Evolutionary conservation across 352 stramenopile species (phyloP), one percentile per base, ranked within the genome.

Genomic region (Phytopythium vexans): DNA sequence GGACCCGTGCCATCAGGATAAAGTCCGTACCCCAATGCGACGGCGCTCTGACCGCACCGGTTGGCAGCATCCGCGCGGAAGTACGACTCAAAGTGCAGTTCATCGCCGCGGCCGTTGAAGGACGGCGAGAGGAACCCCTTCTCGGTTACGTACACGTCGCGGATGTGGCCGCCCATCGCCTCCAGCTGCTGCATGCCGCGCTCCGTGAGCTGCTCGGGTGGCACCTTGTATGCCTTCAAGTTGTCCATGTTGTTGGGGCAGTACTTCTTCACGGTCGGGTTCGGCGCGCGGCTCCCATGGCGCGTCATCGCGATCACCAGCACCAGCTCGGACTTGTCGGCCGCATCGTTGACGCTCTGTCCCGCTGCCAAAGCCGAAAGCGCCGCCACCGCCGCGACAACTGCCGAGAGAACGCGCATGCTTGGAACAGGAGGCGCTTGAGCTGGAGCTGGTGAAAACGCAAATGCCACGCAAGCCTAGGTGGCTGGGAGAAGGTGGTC

Each of bases 131-230:
- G 54, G 41, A 91, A 91, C 6, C 52, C 44, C 49, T 87, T 83
- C 39, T 87, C 58, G 1, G 68, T 60, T 15, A 91, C 76, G 43
- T 91, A 91, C n/a, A 86, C 56, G 31, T 86, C 53, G n/a, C 81
- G 81, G 33, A 91, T 82, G 45, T 91, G 76, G 1, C 69, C 58
- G 0, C 81, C 81, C 8, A 81, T 72, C 1, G 60, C 60, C 43
- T 89, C 72, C 61, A 91, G 76, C 52, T 91, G 78, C 55, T 82
- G 48, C 81, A 89, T 89, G 36, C 81, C 81, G 8, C 63, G 66
- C 64, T 89, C 74, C 8, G 81, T 91, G 43, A 91, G 74, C 60
- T 91, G 76, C 63, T 89, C 78, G 2, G 77, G 75, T 2, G 81
- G 81, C 32, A 89, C 79, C 14, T 73, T 57, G 52, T 91, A 91